Conservation (phyloP, 2,329 filamentous ascomycete genomes). For the Nemania bipapillata region DNA sequence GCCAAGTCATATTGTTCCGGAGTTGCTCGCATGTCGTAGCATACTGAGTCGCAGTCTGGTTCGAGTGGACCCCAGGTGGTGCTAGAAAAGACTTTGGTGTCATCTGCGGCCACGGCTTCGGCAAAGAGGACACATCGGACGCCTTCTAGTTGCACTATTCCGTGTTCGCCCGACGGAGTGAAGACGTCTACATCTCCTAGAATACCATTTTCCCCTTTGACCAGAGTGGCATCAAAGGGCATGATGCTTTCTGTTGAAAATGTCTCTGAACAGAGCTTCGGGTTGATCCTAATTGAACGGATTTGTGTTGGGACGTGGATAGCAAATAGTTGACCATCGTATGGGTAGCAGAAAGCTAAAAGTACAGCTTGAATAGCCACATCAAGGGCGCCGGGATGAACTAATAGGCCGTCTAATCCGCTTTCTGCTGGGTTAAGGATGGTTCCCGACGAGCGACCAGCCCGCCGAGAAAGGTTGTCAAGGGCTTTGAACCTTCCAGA, state of each 20-base stretch:
- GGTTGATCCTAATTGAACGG: constrained; percentile 15
- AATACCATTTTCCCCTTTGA: too few relatives aligned
- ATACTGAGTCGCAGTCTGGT: neutral
- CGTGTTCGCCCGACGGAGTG: constrained; percentile 19
- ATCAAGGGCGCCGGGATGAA: constrained; percentile 32
- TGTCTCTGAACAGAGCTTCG: constrained; percentile 7
- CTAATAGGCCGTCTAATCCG: constrained; percentile 7
- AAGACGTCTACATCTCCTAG: constrained; percentile 31
- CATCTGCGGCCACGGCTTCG: too few relatives aligned
- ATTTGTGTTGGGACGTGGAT: constrained; percentile 30
- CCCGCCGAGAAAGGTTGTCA: constrained; percentile 6
- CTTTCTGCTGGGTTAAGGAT: neutral
- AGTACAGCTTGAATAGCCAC: constrained; percentile 30
- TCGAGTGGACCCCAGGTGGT: too few relatives aligned
- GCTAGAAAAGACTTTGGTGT: too few relatives aligned
- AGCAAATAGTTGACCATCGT: constrained; percentile 20
- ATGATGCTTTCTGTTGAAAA: constrained; percentile 2
- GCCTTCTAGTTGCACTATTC: too few relatives aligned
- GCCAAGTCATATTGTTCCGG: neutral
- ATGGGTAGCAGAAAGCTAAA: constrained; percentile 30
- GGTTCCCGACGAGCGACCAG: constrained; percentile 4
- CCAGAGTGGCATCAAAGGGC: constrained; percentile 21
- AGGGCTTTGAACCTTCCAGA: constrained; percentile 8
- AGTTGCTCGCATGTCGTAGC: neutral
- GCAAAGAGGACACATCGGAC: too few relatives aligned